A percentile compares a stretch with the other conserved stretches of the same genome.
Conservation (phyloP, 768 basidiomycete species). For the Tremella fuciformis region DNA sequence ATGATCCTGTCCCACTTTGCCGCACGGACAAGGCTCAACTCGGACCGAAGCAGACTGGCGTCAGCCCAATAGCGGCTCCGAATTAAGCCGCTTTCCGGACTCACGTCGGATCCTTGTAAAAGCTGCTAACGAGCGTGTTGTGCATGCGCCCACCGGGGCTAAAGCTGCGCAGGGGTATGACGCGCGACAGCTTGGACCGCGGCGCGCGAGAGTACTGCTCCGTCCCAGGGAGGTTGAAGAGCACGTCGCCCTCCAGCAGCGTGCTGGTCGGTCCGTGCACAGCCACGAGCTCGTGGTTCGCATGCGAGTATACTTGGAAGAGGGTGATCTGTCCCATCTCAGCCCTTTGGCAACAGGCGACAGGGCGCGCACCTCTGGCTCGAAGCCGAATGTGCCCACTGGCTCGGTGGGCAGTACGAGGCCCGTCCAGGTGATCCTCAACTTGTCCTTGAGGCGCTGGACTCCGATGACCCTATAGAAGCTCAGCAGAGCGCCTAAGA, state of each 20-base stretch:
- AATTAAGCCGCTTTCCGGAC: no score
- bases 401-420: no score
- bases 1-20: constrained; percentile 49
- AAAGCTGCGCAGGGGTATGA: constrained; percentile 14
- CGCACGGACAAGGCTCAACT: constrained; percentile 31
- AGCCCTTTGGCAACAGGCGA: no score
- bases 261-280: constrained; percentile 69
- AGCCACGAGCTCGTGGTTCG: constrained; percentile 80
- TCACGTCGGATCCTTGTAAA: constrained; percentile 51
- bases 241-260: constrained; percentile 74
- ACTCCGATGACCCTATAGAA: no score
- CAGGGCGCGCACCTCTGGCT: no score
- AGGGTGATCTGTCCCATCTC: constrained; percentile 32
- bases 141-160: constrained; percentile 44
- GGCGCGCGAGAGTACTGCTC: constrained; percentile 61
- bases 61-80: no score
- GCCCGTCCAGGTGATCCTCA: no score
- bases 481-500: no score
- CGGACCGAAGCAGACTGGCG: constrained; percentile 29
- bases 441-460: no score
- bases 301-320: constrained; percentile 60
- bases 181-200: no score
- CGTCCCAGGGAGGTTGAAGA: constrained; percentile 74
- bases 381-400: no score
- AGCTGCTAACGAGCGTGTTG: constrained; percentile 32